phyloP scores from a whole-genome alignment of 139 green algal genomes.

The Auxenochlorella pyrenoidosa region DNA sequence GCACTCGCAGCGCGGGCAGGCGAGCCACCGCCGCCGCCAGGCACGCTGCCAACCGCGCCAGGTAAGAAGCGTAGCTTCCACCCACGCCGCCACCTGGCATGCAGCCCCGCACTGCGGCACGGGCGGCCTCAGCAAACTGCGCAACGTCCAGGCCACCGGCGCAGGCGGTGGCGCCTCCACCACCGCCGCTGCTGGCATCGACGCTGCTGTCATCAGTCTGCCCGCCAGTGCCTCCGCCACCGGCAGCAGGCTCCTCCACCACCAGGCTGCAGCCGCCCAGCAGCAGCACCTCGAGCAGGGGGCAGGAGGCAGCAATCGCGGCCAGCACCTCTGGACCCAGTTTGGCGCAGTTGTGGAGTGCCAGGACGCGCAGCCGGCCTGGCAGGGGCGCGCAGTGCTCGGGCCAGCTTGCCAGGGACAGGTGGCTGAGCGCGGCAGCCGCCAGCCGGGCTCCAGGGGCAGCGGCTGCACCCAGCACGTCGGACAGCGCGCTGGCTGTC shows the following conservation, averaged over 20 bases:
- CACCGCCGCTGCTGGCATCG: neutral
- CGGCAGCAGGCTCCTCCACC: neutral
- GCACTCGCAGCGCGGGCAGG: conserved; percentile 56
- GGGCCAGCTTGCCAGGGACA: conserved; percentile 25
- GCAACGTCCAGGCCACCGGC: neutral
- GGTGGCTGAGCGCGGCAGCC: conserved; percentile 35
- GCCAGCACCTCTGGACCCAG: conserved; percentile 42
- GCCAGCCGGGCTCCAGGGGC: neutral
- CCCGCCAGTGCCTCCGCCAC: too few relatives aligned
- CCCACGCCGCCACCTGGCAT: neutral
- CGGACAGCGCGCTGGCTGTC: conserved; percentile 36
- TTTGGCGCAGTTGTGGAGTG: conserved; percentile 65
- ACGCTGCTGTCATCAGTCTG: neutral
- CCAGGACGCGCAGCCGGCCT: conserved; percentile 50
- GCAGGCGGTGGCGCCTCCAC: neutral
- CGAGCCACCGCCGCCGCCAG: conserved; percentile 29
- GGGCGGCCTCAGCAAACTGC: neutral
- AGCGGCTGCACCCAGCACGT: conserved; percentile 49
- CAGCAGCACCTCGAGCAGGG: conserved; percentile 62
- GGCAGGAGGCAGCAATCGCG: conserved; percentile 55
- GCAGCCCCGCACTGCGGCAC: neutral
- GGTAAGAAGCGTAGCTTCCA: neutral
- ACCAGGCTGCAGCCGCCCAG: conserved; percentile 62
- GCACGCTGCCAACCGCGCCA: conserved; percentile 13
- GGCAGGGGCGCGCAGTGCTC: neutral